Evolutionary conservation across 345 rosid genomes (phyloP), one percentile per base, ranked within the genome.

Genomic region (Citrus glauca): DNA sequence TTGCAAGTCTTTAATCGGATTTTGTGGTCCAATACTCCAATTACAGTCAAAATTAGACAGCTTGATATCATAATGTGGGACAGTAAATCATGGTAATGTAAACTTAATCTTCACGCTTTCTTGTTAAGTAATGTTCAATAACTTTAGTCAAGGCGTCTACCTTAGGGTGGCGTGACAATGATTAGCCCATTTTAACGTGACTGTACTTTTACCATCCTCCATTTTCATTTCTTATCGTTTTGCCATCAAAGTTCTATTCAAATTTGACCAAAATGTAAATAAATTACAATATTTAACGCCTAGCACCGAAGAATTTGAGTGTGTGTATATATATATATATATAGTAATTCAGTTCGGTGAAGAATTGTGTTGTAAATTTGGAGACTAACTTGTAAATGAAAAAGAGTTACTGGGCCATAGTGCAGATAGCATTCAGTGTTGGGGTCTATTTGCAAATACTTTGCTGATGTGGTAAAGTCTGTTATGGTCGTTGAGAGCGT

Each of bases 81-180:
- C 82, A 79, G 45, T 22, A 55, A 71, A 81, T 83, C 72, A 83
- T 81, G 71, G 32, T 4, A 14, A n/a, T 55, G 38, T 28, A 64
- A 69, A 25, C 81, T 82, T 64, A 59, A 77, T 48, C 69, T 77
- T 76, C 84, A 79, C 79, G 82, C 16, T 57, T 38, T 42, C 77
- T 37, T 6, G 2, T 19, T 14, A 33, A 22, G 72, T 17, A 50
- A 64, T 48, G 71, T 40, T 64, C 42, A 24, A 1, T 74, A 3
- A 73, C 66, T 6, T 28, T 45, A 48, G 50, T 73, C 75, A 64
- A 79, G 19, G 72, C 64, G 75, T 71, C 16, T 38, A 6, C 28
- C 67, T 72, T 72, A 7, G 16, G 22, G 27, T 50, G 78, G 71
- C 32, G n/a, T 62, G 66, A 32, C 66, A 78, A 80, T 85, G 63